These are phyloP conservation scores for Stentor coeruleus DNA, from an alignment of 73 alveolate genomes.

Conservation along the genomic window DNA sequence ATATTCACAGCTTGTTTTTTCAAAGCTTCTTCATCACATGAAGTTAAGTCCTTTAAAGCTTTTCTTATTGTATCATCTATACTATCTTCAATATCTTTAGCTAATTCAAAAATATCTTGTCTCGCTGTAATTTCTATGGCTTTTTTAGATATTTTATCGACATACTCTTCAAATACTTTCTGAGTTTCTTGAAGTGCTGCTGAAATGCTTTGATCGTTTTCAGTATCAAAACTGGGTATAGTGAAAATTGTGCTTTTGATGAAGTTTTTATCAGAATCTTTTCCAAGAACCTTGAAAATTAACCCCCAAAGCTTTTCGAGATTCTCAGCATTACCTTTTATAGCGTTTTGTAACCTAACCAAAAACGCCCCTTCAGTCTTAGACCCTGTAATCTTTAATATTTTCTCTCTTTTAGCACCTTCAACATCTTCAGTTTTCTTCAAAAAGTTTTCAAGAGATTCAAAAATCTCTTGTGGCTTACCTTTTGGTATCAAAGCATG, in stretches of 20 bases:
- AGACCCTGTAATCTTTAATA: too few species aligned
- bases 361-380: too few species aligned
- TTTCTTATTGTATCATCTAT: neutral
- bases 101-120: neutral
- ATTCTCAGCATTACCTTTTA: too few species aligned
- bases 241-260: neutral
- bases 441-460: too few species aligned
- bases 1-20: neutral
- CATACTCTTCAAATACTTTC: neutral
- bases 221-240: neutral
- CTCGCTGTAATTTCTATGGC: neutral
- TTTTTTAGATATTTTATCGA: neutral
- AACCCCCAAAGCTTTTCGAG: neutral
- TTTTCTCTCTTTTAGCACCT: too few species aligned
- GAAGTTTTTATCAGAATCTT: neutral
- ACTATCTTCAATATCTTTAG: neutral
- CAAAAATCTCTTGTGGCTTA: too few species aligned
- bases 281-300: neutral
- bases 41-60: neutral
- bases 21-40: too few species aligned
- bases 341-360: too few species aligned
- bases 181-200: neutral
- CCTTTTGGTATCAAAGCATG: too few species aligned
- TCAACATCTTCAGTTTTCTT: too few species aligned
- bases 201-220: neutral